These are phyloP conservation scores for Trametes maxima DNA, from an alignment of 768 basidiomycete species.

Conservation along the genomic window DNA sequence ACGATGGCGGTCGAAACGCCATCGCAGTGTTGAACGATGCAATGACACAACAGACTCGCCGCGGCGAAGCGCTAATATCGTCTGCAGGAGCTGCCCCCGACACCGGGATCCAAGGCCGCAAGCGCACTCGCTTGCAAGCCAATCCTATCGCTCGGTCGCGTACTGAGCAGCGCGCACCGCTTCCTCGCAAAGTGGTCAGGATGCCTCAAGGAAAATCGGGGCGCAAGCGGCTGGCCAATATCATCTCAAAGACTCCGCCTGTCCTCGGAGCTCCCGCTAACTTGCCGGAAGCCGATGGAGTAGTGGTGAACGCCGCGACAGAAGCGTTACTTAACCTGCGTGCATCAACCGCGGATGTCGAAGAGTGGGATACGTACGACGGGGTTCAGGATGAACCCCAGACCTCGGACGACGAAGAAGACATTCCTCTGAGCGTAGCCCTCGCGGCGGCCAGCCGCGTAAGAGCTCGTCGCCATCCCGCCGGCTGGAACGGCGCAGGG, in stretches of 20 bases:
- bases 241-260: not conserved
- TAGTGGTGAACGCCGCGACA: constrained; percentile 17
- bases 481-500: too few species aligned
- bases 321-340: constrained; percentile 3
- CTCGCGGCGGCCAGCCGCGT: not conserved
- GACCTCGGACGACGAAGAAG: constrained; percentile 12
- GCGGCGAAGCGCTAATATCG: too few species aligned
- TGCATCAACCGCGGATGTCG: not conserved
- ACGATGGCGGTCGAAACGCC: not conserved
- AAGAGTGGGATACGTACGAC: not conserved
- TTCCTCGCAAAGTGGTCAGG: not conserved
- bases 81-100: too few species aligned
- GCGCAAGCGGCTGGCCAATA: not conserved
- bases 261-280: not conserved
- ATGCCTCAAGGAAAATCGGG: not conserved
- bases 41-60: not conserved
- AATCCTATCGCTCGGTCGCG: too few species aligned
- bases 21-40: constrained; percentile 2
- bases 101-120: not conserved
- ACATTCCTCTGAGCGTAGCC: not conserved
- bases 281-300: constrained; percentile 16
- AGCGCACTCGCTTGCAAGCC: not conserved
- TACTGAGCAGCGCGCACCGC: not conserved
- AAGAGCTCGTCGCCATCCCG: too few species aligned
- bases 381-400: constrained; percentile 1